Evolutionary conservation across 164 flowering plant species (phyloP).

Genomic region (Aristolochia californica): DNA sequence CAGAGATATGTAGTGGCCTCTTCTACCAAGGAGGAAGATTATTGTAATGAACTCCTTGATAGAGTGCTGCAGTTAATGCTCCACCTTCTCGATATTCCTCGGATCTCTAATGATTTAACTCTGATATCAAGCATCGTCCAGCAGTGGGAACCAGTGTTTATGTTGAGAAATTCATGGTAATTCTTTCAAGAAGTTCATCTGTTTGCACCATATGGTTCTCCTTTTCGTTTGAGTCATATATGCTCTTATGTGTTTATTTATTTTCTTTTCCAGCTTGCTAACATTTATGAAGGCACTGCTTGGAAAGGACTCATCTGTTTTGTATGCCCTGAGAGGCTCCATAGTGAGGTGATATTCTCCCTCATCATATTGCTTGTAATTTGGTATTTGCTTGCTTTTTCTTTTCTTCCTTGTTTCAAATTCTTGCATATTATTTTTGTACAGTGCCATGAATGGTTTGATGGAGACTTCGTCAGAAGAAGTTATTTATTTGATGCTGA

Average conservation of each 20-base stretch:
- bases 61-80: slow-evolving; percentile 51
- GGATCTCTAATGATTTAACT: slow-evolving; percentile 16
- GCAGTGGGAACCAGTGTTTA: slow-evolving; percentile 66
- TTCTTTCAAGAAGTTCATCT: slow-evolving; percentile 4
- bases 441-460: slow-evolving; percentile 51
- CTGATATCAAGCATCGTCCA: slow-evolving; percentile 23
- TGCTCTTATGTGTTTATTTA: background rate
- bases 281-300: slow-evolving; percentile 46
- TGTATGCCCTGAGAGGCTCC: slow-evolving; percentile 28
- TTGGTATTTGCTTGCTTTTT: background rate
- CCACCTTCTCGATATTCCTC: slow-evolving; percentile 48
- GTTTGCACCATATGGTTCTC: background rate
- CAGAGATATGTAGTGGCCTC: slow-evolving; percentile 21
- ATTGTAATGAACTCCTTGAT: slow-evolving; percentile 26
- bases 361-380: background rate
- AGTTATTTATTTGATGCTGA: slow-evolving; percentile 39
- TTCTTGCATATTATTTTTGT: background rate
- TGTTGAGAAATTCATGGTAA: slow-evolving; percentile 47
- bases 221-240: background rate
- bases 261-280: slow-evolving; percentile 47
- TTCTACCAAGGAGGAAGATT: slow-evolving; percentile 13
- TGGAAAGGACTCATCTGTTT: slow-evolving; percentile 34
- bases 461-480: slow-evolving; percentile 45
- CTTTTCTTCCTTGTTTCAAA: background rate
- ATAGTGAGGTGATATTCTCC: slow-evolving; percentile 46